Evolutionary conservation across 345 rosid species (phyloP).

Genomic region (Hibiscus tridactylites): DNA sequence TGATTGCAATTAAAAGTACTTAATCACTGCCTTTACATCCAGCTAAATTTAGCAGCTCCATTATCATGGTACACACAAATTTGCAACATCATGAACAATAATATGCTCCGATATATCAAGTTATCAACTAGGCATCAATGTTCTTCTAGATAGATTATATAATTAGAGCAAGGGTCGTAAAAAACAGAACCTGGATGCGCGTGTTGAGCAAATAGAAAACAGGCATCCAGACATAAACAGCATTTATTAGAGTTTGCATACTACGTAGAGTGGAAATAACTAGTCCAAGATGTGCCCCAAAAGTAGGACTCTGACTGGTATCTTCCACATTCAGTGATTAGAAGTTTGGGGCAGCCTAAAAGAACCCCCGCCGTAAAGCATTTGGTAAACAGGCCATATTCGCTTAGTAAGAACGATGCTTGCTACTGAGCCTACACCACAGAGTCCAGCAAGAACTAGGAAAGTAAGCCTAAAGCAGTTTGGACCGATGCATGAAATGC

Average conservation of each 20-base stretch:
- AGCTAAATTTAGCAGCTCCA: not conserved
- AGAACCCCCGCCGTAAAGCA: slow-evolving; percentile 54
- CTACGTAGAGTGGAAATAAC: not conserved
- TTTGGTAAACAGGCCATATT: slow-evolving; percentile 52
- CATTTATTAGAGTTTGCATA: not conserved
- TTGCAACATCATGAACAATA: not conserved
- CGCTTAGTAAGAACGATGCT: slow-evolving; percentile 38
- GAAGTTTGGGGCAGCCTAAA: slow-evolving; percentile 41
- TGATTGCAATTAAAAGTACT: not conserved
- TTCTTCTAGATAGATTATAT: not conserved
- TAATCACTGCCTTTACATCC: not conserved
- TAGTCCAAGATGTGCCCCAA: not conserved
- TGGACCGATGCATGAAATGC: slow-evolving; percentile 44
- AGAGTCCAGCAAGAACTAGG: slow-evolving; percentile 43
- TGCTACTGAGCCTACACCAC: slow-evolving; percentile 35
- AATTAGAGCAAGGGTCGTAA: not conserved
- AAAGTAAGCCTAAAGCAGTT: slow-evolving; percentile 62
- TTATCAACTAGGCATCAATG: not conserved
- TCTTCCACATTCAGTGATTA: slow-evolving; percentile 15
- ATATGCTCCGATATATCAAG: not conserved
- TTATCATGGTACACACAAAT: not conserved
- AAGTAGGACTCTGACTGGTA: not conserved
- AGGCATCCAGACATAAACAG: not conserved
- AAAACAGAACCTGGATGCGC: not conserved
- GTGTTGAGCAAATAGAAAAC: not conserved